Evolutionary conservation across 805 yeast species (phyloP).

Genomic region (Metschnikowia aberdeeniae): DNA sequence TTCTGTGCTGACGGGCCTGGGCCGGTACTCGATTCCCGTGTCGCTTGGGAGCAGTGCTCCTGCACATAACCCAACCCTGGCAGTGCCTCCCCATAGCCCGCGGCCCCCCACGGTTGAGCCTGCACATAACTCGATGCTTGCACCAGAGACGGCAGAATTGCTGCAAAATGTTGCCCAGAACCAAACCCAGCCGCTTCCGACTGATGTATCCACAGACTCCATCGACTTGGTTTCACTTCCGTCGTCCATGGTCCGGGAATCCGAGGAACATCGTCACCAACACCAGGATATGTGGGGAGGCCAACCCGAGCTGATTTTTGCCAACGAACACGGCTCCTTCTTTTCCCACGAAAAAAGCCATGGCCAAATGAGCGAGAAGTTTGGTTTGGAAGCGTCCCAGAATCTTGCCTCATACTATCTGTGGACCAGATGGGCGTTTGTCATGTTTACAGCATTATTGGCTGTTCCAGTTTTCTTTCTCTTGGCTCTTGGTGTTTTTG

Average conservation of each 20-base stretch:
- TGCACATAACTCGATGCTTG: not conserved
- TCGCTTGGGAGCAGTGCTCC: too few species aligned
- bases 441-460: conserved; percentile 32
- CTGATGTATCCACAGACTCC: not conserved
- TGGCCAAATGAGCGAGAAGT: not conserved
- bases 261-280: conserved; percentile 5
- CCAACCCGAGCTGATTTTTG: not conserved
- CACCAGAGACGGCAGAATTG: not conserved
- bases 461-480: conserved; percentile 39
- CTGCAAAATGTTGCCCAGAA: not conserved
- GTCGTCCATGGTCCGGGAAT: conserved; percentile 12
- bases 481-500: conserved; percentile 33
- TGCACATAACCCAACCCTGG: too few species aligned
- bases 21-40: too few species aligned
- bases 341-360: not conserved
- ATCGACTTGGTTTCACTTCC: conserved; percentile 7
- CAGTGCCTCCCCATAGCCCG: too few species aligned
- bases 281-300: conserved; percentile 7
- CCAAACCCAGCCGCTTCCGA: not conserved
- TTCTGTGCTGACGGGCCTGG: conserved; percentile 1
- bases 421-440: conserved; percentile 19
- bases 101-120: not conserved
- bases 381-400: too few species aligned
- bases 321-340: not conserved
- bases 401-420: conserved; percentile 5